Evolutionary conservation across 2,329 filamentous ascomycete genomes (phyloP).

Genomic region (Xylaria multiplex): DNA sequence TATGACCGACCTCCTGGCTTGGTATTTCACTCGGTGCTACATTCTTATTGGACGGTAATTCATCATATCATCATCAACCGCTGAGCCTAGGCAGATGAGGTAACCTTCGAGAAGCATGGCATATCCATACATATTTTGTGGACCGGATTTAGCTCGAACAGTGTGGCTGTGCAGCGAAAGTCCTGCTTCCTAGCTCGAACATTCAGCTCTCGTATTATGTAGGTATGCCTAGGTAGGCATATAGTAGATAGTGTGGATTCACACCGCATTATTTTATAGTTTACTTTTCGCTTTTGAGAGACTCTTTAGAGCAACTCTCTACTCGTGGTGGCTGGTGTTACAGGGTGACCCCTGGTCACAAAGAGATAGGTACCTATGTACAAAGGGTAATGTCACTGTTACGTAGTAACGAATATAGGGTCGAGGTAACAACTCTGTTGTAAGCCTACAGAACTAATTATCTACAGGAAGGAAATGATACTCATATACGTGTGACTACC

Average conservation of each 20-base stretch:
- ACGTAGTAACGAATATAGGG: too few species aligned
- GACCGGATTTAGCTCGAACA: background rate
- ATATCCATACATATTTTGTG: too few species aligned
- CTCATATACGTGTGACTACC: too few species aligned
- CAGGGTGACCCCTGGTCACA: too few species aligned
- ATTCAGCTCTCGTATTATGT: background rate
- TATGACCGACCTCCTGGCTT: background rate
- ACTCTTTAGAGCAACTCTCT: background rate
- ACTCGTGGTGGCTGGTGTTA: too few species aligned
- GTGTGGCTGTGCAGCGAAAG: slow-evolving; percentile 16
- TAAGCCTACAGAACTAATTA: too few species aligned
- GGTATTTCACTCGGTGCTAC: background rate
- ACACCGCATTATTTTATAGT: background rate
- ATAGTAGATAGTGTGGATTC: background rate
- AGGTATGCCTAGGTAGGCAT: background rate
- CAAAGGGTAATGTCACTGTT: too few species aligned
- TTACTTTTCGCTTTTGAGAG: background rate
- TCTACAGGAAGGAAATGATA: too few species aligned
- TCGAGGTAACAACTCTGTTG: too few species aligned
- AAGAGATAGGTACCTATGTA: too few species aligned
- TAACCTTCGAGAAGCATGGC: too few species aligned
- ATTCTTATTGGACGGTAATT: slow-evolving; percentile 2
- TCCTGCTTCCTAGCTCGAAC: background rate
- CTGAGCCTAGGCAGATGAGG: too few species aligned
- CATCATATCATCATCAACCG: background rate